phyloP scores from a whole-genome alignment of 1,284 basidiomycete genomes.

The Meira miltonrushii region DNA sequence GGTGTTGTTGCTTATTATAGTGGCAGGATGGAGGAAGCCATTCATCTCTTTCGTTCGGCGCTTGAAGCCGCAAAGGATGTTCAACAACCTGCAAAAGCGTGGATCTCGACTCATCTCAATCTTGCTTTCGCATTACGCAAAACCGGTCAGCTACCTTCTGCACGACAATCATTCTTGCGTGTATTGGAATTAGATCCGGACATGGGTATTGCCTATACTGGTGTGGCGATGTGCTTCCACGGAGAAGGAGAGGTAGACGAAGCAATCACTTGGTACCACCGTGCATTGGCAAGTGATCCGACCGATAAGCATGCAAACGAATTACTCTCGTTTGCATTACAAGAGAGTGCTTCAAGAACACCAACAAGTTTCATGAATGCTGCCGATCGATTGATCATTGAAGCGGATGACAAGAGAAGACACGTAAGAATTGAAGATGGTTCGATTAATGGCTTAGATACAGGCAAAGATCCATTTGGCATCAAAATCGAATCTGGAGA shows the following conservation, averaged over 20 bases:
- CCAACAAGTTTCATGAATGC: neutral
- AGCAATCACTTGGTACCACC: constrained; percentile 40
- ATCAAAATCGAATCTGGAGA: too few species aligned
- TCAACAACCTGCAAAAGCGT: constrained; percentile 74
- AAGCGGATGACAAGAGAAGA: too few species aligned
- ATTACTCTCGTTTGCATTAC: constrained; percentile 31
- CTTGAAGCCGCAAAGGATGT: constrained; percentile 62
- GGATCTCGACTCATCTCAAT: constrained; percentile 74
- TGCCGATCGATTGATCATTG: too few species aligned
- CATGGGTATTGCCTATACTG: constrained; percentile 32
- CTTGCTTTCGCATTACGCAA: constrained; percentile 26
- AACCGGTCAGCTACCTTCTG: constrained; percentile 17
- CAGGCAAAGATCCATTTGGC: too few species aligned
- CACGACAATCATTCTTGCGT: constrained; percentile 21
- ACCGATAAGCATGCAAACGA: constrained; percentile 26
- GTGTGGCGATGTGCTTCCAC: constrained; percentile 41
- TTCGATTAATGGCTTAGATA: too few species aligned
- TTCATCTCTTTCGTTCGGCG: constrained; percentile 53
- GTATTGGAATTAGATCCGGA: constrained; percentile 43
- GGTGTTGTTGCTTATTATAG: constrained; percentile 87
- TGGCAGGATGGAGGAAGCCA: constrained; percentile 70
- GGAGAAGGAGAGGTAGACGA: constrained; percentile 30
- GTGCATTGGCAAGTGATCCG: constrained; percentile 19
- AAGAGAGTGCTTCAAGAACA: constrained; percentile 18
- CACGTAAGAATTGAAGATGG: too few species aligned